A percentile compares a stretch with the other conserved stretches of the same genome.
phyloP scores from a whole-genome alignment of 805 yeast species.

The Saccharomycopsis malanga region DNA sequence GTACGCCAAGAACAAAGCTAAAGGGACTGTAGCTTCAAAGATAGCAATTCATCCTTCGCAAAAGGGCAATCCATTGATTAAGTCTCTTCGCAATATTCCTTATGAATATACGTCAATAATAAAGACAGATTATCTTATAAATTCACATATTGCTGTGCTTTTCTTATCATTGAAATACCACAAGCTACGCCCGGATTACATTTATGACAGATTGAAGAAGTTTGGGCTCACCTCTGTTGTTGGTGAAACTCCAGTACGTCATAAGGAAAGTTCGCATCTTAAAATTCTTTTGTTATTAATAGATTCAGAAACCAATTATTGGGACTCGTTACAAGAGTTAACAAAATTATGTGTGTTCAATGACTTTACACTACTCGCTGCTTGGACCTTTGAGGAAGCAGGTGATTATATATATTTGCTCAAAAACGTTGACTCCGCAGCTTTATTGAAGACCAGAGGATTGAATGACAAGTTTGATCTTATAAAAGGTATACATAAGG shows the following conservation, averaged over 20 bases:
- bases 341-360: conserved; percentile 35
- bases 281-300: conserved; percentile 11
- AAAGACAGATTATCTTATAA: conserved; percentile 60
- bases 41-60: conserved; percentile 49
- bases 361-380: conserved; percentile 35
- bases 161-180: conserved; percentile 67
- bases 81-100: conserved; percentile 43
- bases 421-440: conserved; percentile 12
- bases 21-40: conserved; percentile 18
- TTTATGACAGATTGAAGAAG: conserved; percentile 47
- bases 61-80: conserved; percentile 64
- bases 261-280: background rate
- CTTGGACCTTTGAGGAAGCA: conserved; percentile 47
- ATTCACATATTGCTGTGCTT: conserved; percentile 46
- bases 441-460: background rate
- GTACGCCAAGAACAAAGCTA: conserved; percentile 21
- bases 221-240: conserved; percentile 17
- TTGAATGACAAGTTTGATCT: conserved; percentile 27
- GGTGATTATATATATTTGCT: conserved; percentile 24
- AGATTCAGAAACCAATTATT: conserved; percentile 36
- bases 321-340: conserved; percentile 36
- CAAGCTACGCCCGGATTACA: conserved; percentile 69
- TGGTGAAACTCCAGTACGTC: background rate
- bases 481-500: conserved; percentile 39
- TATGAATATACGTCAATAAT: conserved; percentile 45